A percentile compares a stretch with the other conserved stretches of the same genome.
These are phyloP conservation scores for Cutaneotrichosporon sp. DNA, from an alignment of 1,284 basidiomycete species.

Conservation along the genomic window DNA sequence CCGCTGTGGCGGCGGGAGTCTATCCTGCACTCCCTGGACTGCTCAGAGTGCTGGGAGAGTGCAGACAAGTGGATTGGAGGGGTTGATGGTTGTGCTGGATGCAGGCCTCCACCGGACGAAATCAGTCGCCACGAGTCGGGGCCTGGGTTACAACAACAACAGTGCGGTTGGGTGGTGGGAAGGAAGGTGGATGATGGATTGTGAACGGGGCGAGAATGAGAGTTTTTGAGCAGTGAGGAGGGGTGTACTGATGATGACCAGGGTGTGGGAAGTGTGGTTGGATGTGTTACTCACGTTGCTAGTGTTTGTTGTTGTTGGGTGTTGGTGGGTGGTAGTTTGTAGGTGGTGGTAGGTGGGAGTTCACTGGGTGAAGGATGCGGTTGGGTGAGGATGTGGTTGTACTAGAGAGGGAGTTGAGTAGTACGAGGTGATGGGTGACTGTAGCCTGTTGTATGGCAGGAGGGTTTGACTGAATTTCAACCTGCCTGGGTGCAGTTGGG, in stretches of 20 bases:
- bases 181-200: not conserved
- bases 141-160: constrained; percentile 11
- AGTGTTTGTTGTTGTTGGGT: constrained; percentile 6
- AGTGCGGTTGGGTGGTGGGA: not conserved
- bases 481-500: not conserved
- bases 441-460: constrained; percentile 6
- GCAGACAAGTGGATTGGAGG: not conserved
- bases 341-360: constrained; percentile 9
- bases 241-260: not conserved
- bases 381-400: constrained; percentile 8
- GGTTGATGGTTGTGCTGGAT: constrained; percentile 6
- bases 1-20: not conserved
- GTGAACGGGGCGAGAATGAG: not conserved
- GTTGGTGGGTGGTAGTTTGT: constrained; percentile 15
- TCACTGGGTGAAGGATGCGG: not conserved
- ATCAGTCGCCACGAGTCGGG: constrained; percentile 12
- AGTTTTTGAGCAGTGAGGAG: constrained; percentile 1
- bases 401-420: constrained; percentile 11
- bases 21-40: not conserved
- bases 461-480: not conserved
- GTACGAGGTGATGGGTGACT: constrained; percentile 6
- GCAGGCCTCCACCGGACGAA: constrained; percentile 14
- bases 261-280: not conserved
- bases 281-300: constrained; percentile 11
- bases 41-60: not conserved